Conservation (phyloP, 768 basidiomycete species). For the Tubosaeta sp. region DNA sequence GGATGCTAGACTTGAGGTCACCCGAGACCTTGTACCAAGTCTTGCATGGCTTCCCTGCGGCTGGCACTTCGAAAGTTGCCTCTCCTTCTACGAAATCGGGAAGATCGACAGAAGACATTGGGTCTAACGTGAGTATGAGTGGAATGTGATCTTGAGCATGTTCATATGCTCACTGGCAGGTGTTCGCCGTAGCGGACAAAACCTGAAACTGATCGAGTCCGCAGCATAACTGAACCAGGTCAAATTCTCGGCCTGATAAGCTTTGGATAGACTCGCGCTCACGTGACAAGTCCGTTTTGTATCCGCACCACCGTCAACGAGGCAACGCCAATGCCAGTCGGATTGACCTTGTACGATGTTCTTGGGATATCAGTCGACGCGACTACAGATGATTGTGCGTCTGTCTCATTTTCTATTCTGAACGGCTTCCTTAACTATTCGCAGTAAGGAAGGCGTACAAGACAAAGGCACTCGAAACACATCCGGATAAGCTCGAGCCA, state of each 20-base stretch:
- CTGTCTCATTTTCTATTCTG: not conserved
- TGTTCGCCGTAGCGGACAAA: not conserved
- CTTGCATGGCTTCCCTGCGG: constrained; percentile 32
- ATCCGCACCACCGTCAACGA: not conserved
- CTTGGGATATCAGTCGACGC: constrained; percentile 44
- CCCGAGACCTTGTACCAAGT: constrained; percentile 45
- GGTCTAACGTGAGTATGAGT: not conserved
- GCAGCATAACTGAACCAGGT: no score
- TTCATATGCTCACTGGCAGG: no score
- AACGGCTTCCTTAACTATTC: not conserved
- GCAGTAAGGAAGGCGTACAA: constrained; percentile 63
- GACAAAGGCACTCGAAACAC: constrained; percentile 63
- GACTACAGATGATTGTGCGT: constrained; percentile 49
- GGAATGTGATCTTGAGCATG: no score
- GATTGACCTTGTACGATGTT: constrained; percentile 37
- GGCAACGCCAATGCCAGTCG: constrained; percentile 25
- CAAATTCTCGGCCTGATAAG: no score
- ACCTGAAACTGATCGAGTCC: not conserved
- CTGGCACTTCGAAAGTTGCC: constrained; percentile 22
- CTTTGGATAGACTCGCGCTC: not conserved
- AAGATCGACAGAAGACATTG: constrained; percentile 25
- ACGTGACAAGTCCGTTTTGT: constrained; percentile 8
- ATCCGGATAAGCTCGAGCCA: constrained; percentile 67
- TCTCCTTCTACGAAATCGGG: constrained; percentile 29
- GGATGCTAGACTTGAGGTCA: constrained; percentile 28